These are phyloP conservation scores for Ilex asprella DNA, from an alignment of 257 asterid genomes.

Conservation along the genomic window DNA sequence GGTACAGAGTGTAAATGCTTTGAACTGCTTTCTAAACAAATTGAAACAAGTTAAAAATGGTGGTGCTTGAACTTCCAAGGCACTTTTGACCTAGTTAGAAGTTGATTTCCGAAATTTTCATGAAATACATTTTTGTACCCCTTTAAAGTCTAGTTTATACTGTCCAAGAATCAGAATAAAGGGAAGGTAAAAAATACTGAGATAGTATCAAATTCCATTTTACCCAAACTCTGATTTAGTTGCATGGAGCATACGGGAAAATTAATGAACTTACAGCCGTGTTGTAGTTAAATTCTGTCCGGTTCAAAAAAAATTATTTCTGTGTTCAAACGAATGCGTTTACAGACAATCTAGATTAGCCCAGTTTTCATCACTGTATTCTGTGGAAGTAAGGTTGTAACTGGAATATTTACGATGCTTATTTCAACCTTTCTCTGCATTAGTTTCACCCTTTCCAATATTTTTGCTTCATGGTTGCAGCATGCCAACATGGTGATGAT, in stretches of 20 bases:
- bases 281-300: no score
- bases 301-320: no score
- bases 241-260: no score
- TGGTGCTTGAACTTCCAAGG: background rate
- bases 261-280: no score
- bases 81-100: background rate
- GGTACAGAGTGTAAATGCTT: slow-evolving; percentile 31
- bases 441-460: background rate
- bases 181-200: no score
- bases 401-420: background rate
- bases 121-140: background rate
- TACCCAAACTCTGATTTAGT: no score
- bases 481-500: slow-evolving; percentile 63
- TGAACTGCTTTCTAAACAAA: background rate
- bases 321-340: no score
- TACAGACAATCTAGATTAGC: no score
- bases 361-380: no score
- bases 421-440: background rate
- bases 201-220: no score
- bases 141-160: background rate
- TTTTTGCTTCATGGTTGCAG: slow-evolving; percentile 22
- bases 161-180: no score
- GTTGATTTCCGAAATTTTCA: background rate
- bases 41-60: background rate
- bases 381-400: background rate